These are phyloP conservation scores for Bondarzewia mesenterica DNA, from an alignment of 1,284 basidiomycete genomes.

Conservation along the genomic window DNA sequence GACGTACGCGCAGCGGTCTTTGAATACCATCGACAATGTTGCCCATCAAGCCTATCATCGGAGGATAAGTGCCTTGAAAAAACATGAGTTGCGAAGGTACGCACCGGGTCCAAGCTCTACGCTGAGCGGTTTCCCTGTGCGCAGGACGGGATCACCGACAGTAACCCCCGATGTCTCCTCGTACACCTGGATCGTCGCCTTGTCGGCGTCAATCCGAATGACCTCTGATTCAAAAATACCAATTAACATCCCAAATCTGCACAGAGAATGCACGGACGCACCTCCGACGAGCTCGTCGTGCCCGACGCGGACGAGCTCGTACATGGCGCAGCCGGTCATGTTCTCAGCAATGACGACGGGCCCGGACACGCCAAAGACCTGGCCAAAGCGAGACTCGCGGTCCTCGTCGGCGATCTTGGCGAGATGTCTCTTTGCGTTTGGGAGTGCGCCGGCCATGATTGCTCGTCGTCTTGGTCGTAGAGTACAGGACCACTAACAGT, in stretches of 20 bases:
- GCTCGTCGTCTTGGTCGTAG: background rate
- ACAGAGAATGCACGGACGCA: conserved; percentile 27
- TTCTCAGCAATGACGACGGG: conserved; percentile 97
- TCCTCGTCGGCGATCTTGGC: conserved; percentile 87
- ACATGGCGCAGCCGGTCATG: conserved; percentile 95
- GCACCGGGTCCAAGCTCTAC: conserved; percentile 95
- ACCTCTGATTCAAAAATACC: conserved; percentile 57
- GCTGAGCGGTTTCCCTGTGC: conserved; percentile 95
- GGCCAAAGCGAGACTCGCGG: conserved; percentile 81
- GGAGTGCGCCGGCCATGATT: conserved; percentile 83
- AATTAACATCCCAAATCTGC: background rate
- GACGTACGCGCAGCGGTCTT: conserved; percentile 73
- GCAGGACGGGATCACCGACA: conserved; percentile 94
- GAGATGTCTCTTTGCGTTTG: conserved; percentile 83
- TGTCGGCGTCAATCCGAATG: conserved; percentile 93
- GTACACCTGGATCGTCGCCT: conserved; percentile 99
- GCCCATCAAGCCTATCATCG: conserved; percentile 77
- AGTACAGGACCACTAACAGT: no score
- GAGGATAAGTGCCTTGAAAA: background rate
- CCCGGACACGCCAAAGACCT: conserved; percentile 91
- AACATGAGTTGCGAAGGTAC: background rate
- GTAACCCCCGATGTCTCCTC: conserved; percentile 98
- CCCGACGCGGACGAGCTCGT: conserved; percentile 92
- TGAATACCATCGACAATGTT: conserved; percentile 99
- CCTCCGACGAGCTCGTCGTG: conserved; percentile 97